Evolutionary conservation across 148 eudicot genomes (phyloP).

Genomic region (Silene uniflora): DNA sequence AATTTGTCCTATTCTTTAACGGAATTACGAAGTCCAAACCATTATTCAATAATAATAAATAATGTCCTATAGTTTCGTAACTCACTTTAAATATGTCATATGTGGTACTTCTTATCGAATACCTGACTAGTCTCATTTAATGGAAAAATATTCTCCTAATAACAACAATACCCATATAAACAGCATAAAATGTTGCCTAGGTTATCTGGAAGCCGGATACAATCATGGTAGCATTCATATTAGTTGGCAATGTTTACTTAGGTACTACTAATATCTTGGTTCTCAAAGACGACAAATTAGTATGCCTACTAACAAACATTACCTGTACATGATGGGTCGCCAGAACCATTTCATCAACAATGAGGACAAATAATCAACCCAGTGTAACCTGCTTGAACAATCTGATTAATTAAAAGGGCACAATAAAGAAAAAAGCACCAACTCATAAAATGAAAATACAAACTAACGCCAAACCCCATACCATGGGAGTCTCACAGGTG

Average conservation of each 20-base stretch:
- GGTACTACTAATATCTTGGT: neutral
- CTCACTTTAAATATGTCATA: no score
- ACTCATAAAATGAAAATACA: neutral
- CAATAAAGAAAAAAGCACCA: neutral
- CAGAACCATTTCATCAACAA: constrained; percentile 48
- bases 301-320: neutral
- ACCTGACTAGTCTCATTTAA: neutral
- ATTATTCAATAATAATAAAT: neutral
- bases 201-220: neutral
- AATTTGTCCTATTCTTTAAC: neutral
- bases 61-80: neutral
- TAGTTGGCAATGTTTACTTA: neutral
- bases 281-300: neutral
- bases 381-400: constrained; percentile 14
- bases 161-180: neutral
- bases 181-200: neutral
- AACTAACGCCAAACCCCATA: neutral
- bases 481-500: neutral
- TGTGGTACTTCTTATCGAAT: no score
- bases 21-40: neutral
- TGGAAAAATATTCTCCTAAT: neutral
- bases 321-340: constrained; percentile 55
- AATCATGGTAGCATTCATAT: neutral
- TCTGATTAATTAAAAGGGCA: neutral
- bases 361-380: constrained; percentile 30